Conservation (phyloP, 139 green algal genomes). For the Picochlorum sp. region DNA sequence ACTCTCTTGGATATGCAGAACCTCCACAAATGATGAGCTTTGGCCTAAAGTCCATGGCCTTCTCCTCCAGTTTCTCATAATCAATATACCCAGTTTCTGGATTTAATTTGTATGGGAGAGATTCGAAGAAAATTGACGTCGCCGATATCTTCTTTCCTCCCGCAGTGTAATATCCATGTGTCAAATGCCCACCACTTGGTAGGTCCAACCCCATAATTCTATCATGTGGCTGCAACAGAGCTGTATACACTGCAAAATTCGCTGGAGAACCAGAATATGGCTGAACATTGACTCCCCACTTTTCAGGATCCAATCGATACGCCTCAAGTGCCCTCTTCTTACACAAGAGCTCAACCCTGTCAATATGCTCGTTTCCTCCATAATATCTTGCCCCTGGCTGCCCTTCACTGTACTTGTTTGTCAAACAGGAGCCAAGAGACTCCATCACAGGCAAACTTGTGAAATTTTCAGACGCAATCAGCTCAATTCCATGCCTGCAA, state of each 20-base stretch:
- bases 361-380: conserved; percentile 93
- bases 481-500: conserved; percentile 88
- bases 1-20: conserved; percentile 73
- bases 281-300: conserved; percentile 85
- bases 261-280: conserved; percentile 74
- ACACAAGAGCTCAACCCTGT: conserved; percentile 51
- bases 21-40: conserved; percentile 78
- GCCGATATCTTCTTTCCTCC: conserved; percentile 75
- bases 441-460: conserved; percentile 89
- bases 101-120: conserved; percentile 89
- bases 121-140: conserved; percentile 85
- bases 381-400: conserved; percentile 93
- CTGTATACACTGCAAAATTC: conserved; percentile 94
- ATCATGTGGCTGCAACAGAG: conserved; percentile 71
- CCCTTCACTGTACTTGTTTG: conserved; percentile 98
- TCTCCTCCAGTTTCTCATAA: conserved; percentile 78
- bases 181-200: conserved; percentile 76
- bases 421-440: conserved; percentile 87
- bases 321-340: conserved; percentile 56
- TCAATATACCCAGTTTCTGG: conserved; percentile 67
- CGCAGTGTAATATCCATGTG: conserved; percentile 87
- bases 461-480: conserved; percentile 98
- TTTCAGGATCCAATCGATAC: conserved; percentile 49
- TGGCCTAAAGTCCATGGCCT: conserved; percentile 74
- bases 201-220: conserved; percentile 85